Percentiles rank a stretch among this genome's conserved stretches.
Conservation (phyloP, 305 asterid species). For the Rubia peregrina region DNA sequence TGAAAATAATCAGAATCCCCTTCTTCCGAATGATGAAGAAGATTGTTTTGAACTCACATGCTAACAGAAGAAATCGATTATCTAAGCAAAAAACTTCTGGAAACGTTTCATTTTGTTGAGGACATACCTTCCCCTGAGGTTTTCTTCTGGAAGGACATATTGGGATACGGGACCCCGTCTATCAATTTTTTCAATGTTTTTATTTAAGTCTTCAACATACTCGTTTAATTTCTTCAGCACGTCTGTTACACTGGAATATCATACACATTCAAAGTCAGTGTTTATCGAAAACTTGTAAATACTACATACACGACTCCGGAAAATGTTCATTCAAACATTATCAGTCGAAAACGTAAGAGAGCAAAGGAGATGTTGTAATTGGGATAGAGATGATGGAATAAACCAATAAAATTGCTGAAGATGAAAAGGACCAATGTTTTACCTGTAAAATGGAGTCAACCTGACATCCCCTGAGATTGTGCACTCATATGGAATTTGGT, state of each 20-base stretch:
- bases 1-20: not conserved
- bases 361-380: not conserved
- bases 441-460: slow-evolving; percentile 98
- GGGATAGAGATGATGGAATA: not conserved
- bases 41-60: not conserved
- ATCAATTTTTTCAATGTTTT: slow-evolving; percentile 66
- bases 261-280: slow-evolving; percentile 13
- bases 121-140: slow-evolving; percentile 78
- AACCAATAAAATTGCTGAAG: not conserved
- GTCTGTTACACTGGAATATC: slow-evolving; percentile 59
- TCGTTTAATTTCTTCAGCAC: slow-evolving; percentile 64
- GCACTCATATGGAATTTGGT: slow-evolving; percentile 91
- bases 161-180: slow-evolving; percentile 80
- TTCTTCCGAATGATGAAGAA: not conserved
- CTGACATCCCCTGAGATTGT: slow-evolving; percentile 90
- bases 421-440: slow-evolving; percentile 12
- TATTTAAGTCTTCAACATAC: slow-evolving; percentile 75
- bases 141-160: slow-evolving; percentile 83
- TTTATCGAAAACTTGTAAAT: not conserved
- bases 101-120: slow-evolving; percentile 10
- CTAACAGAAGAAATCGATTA: not conserved
- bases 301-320: not conserved
- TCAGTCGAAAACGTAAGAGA: not conserved
- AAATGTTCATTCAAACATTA: too few relatives aligned
- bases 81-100: not conserved